phyloP scores from a whole-genome alignment of 208 protist species.

The Crithidia sp. region DNA sequence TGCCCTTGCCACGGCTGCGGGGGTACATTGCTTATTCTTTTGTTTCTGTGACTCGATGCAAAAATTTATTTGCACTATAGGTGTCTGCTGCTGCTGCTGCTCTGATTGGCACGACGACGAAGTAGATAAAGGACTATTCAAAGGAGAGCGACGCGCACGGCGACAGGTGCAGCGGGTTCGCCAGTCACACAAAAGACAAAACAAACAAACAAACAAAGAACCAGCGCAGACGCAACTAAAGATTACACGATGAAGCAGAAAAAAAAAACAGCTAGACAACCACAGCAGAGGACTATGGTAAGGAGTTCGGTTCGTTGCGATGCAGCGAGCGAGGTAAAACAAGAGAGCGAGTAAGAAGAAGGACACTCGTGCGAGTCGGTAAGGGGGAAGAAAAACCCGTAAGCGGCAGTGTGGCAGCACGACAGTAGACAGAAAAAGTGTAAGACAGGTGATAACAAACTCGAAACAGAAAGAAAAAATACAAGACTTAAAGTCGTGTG shows the following conservation, averaged over 20 bases:
- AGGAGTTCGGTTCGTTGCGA: too few species aligned
- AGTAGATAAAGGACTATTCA: background rate
- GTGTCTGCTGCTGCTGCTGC: too few species aligned
- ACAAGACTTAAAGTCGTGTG: too few species aligned
- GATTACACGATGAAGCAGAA: conserved; percentile 5
- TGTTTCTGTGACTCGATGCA: background rate
- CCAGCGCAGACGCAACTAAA: conserved; percentile 2
- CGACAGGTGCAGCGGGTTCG: too few species aligned
- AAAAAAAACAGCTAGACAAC: conserved; percentile 14
- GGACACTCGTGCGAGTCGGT: too few species aligned
- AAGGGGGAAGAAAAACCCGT: background rate
- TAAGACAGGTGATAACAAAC: too few species aligned
- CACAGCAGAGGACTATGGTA: too few species aligned
- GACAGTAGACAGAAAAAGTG: too few species aligned
- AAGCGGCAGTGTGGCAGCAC: background rate
- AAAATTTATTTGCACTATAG: too few species aligned
- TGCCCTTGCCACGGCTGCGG: conserved; percentile 14
- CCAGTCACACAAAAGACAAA: background rate
- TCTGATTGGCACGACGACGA: too few species aligned
- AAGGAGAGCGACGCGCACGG: background rate
- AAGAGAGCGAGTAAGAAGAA: background rate
- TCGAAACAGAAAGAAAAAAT: too few species aligned
- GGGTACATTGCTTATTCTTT: conserved; percentile 9
- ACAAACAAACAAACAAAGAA: conserved; percentile 2
- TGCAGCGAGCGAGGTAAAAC: background rate